Evolutionary conservation across 192 early-diverging fungal species (phyloP), one percentile per base, ranked within the genome.

Genomic region (Podochytrium sp.): DNA sequence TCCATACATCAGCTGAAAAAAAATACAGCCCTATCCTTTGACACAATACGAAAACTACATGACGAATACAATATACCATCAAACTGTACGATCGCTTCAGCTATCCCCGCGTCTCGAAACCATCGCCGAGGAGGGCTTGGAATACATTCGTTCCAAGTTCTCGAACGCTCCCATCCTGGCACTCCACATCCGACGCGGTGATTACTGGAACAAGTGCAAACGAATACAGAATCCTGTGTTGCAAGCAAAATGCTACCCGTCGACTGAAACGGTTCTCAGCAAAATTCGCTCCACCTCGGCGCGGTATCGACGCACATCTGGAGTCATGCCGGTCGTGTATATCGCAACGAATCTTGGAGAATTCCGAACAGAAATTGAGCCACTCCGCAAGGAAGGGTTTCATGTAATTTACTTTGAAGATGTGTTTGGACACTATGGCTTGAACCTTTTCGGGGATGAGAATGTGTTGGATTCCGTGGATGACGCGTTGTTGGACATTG

Each of bases 191-290:
- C 68, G 79, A 5, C 47, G 75, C 12, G 79, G 79, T 5, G 79
- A 80, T 47, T 80, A 80, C 43, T 72, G 63, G 71, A 69, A 69
- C 33, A 80, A 80, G 57, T 80, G 79, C 65, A 64, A 61, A 39
- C 47, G 62, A 16, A 78, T 78, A 12, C 23, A 70, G 6, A 43
- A 71, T 37, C 1, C 25, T 10, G 34, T 23, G 2, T 32, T 76
- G 40, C 53, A 43, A 47, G 43, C 12, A 7, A 71, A 63, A 35
- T 76, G 75, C 51, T 76, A 63, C 37, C 75, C 75, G 34, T 38
- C 56, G 1, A 55, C 38, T 12, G 53, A 66, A 25, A 32, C 37
- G 3, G 38, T 69, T 20, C n/a, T n/a, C 2, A 34, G n/a, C 43
- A 34, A 16, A 20, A 56, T 75, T 18, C 42, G 62, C 20, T 65